These are phyloP conservation scores for Pythium monospermum DNA, from an alignment of 352 stramenopile genomes.

Conservation along the genomic window DNA sequence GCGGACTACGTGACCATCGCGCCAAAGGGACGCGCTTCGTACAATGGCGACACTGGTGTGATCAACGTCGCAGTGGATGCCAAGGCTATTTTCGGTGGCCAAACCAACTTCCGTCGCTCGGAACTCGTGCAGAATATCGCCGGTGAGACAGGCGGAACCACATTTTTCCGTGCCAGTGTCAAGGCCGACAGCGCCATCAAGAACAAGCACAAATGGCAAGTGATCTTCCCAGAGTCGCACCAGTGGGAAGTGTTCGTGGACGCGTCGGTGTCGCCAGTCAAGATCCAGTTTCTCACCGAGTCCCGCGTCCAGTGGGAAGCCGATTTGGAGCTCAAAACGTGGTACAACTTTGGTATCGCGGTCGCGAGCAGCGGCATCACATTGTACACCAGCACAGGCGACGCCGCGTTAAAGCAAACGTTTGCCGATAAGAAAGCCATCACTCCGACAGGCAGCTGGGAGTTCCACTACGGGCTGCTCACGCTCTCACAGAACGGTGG, in stretches of 20 bases:
- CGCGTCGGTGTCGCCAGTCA: constrained; percentile 36
- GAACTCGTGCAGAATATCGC: constrained; percentile 60
- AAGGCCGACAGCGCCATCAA: constrained; percentile 41
- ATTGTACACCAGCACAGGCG: constrained; percentile 53
- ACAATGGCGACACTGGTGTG: constrained; percentile 58
- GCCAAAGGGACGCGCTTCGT: constrained; percentile 37
- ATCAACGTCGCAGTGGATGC: constrained; percentile 47
- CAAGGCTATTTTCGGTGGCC: constrained; percentile 40
- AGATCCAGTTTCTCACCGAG: constrained; percentile 54
- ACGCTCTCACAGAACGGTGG: constrained; percentile 55
- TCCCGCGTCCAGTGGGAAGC: constrained; percentile 43
- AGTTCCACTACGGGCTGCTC: constrained; percentile 66
- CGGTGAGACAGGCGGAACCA: constrained; percentile 32
- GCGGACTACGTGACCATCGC: constrained; percentile 49
- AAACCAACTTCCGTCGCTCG: constrained; percentile 61
- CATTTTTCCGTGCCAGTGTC: constrained; percentile 59
- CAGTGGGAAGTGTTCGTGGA: constrained; percentile 59
- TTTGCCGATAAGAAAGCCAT: constrained; percentile 30
- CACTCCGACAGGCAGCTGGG: constrained; percentile 30
- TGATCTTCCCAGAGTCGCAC: constrained; percentile 59
- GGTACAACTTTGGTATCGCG: constrained; percentile 68
- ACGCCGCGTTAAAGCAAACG: constrained; percentile 32
- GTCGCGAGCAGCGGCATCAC: constrained; percentile 31
- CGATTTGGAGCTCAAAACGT: constrained; percentile 45
- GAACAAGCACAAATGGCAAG: constrained; percentile 53